Conservation (phyloP, 306 rosid genomes). For the Hippophae tibetana region DNA sequence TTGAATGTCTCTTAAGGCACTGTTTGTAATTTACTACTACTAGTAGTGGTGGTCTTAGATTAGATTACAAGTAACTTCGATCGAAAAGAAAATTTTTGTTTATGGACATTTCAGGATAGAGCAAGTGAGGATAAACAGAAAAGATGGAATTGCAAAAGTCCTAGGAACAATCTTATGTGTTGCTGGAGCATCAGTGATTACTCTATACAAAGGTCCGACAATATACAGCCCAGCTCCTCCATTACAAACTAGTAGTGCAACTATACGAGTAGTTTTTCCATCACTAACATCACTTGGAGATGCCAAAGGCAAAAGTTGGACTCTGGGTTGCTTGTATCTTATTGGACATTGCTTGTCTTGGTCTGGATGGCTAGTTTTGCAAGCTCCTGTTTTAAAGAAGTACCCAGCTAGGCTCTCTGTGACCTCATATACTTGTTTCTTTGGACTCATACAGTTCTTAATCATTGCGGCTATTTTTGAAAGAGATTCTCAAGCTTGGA, state of each 20-base stretch:
- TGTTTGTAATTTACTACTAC: too few relatives aligned
- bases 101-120: constrained; percentile 35
- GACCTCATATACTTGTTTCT: constrained; percentile 55
- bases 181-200: constrained; percentile 58
- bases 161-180: constrained; percentile 62
- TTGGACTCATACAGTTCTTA: constrained; percentile 69
- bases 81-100: not conserved
- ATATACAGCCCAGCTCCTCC: constrained; percentile 36
- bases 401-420: constrained; percentile 56
- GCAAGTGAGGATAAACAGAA: constrained; percentile 38
- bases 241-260: constrained; percentile 18
- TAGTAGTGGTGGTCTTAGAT: too few relatives aligned
- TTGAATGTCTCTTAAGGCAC: too few relatives aligned
- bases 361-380: constrained; percentile 74
- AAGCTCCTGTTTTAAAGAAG: constrained; percentile 57
- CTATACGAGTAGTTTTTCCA: constrained; percentile 1
- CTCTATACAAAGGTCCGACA: constrained; percentile 71
- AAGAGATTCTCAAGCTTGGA: constrained; percentile 50
- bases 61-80: too few relatives aligned
- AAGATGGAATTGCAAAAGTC: constrained; percentile 61
- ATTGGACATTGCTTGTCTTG: constrained; percentile 63
- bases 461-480: constrained; percentile 52
- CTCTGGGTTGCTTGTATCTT: constrained; percentile 57
- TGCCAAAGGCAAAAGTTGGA: constrained; percentile 38
- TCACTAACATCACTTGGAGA: too few relatives aligned